These are phyloP conservation scores for Ciborinia camelliae DNA, from an alignment of 2,329 filamentous ascomycete species.

Conservation along the genomic window DNA sequence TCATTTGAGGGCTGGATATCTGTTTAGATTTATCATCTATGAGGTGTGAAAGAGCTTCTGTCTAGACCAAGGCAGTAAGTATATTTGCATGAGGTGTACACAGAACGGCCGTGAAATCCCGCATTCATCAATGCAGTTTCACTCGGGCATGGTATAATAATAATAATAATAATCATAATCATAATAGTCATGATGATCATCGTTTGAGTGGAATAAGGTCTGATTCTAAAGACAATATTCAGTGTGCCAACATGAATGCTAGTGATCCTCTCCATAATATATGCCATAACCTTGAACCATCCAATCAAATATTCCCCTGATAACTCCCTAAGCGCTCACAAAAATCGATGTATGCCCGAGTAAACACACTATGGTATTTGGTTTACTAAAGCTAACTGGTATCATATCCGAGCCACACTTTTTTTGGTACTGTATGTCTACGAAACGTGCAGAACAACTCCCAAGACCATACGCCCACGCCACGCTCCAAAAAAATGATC, in stretches of 20 bases:
- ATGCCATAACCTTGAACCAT: neutral
- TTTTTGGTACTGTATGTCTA: neutral
- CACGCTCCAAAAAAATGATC: slow-evolving; percentile 1
- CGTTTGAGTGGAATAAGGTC: neutral
- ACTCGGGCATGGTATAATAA: neutral
- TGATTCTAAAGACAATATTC: neutral
- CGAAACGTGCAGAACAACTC: neutral
- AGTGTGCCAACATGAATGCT: neutral
- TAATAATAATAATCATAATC: neutral
- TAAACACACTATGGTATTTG: neutral
- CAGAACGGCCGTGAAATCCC: too few relatives aligned
- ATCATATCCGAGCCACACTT: neutral
- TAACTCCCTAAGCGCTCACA: neutral
- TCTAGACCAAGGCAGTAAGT: neutral
- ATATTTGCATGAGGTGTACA: neutral
- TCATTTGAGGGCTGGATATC: neutral
- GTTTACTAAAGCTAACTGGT: neutral
- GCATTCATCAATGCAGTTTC: neutral
- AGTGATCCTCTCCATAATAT: neutral
- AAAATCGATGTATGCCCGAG: neutral
- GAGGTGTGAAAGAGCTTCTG: neutral
- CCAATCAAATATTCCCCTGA: neutral
- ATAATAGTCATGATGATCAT: neutral
- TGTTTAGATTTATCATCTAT: neutral
- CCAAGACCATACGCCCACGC: slow-evolving; percentile 5